Percentiles rank a stretch among this genome's conserved stretches.
phyloP scores from a whole-genome alignment of 495 filamentous ascomycete species.

The Darksidea phi region DNA sequence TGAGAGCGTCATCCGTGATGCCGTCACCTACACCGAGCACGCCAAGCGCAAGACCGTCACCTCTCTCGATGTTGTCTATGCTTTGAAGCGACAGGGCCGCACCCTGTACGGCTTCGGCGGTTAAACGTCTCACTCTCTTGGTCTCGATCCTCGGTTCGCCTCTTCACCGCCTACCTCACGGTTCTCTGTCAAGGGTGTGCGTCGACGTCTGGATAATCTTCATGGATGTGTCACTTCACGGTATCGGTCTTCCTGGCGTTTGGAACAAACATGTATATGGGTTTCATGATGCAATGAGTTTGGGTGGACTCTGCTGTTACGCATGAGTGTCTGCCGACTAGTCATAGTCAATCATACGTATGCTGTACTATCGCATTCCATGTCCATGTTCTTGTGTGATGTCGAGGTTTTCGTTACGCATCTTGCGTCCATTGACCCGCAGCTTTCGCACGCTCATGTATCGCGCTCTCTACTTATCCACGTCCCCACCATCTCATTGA shows the following conservation, averaged over 20 bases:
- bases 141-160: constrained; percentile 4
- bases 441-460: too few species aligned
- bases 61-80: constrained; percentile 92
- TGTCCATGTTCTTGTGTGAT: background rate
- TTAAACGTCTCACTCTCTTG: constrained; percentile 52
- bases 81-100: constrained; percentile 90
- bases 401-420: too few species aligned
- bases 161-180: constrained; percentile 1
- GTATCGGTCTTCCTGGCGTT: constrained; percentile 19
- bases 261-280: background rate
- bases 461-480: constrained; percentile 1
- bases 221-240: constrained; percentile 9
- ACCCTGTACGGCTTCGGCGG: constrained; percentile 98
- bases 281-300: too few species aligned
- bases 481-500: constrained; percentile 47
- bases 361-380: too few species aligned
- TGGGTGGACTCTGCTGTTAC: too few species aligned
- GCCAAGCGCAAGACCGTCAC: constrained; percentile 98
- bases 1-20: constrained; percentile 75
- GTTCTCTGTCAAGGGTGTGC: constrained; percentile 8
- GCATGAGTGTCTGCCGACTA: too few species aligned
- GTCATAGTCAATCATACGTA: too few species aligned
- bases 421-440: too few species aligned
- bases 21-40: constrained; percentile 97
- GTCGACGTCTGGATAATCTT: constrained; percentile 5